Evolutionary conservation across 2,329 filamentous ascomycete species (phyloP), one percentile per base, ranked within the genome.

Genomic region (Hypomyces perniciosus): DNA sequence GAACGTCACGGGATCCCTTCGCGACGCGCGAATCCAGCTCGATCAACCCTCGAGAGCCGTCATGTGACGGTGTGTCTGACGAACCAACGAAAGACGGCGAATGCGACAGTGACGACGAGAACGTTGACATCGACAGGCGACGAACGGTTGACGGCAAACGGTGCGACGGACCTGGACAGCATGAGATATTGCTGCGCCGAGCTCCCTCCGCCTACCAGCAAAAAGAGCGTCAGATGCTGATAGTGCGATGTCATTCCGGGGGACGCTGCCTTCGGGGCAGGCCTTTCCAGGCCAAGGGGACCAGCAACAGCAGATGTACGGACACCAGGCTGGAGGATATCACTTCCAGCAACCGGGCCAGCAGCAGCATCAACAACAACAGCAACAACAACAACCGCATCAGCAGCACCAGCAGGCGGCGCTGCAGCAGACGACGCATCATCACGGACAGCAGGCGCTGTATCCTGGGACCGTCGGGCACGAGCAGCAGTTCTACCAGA

Each of bases 241-340:
- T 45, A 44, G 49, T 33, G 52, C 48, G 45, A 54, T 69, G 62
- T 64, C 62, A 56, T 68, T 63, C 61, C 64, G 65, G 57, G 66
- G 65, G 62, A 65, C 63, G 56, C 63, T 70, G 65, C 69, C 70
- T 61, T 62, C 68, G 55, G 68, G 68, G 59, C 68, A 68, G 63
- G 62, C 62, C 56, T 72, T 63, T 60, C 61, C 65, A 55, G 67
- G 63, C 62, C 69, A 72, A 58, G 64, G 60, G 55, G 61, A 62
- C 30, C 54, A 51, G 44, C 58, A 62, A 13, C 59, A 60, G 33
- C 57, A 56, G 20, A 56, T 57, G 43, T 61, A 59, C 38, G 58
- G 58, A 13, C 59, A 62, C 42, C 62, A 55, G 35, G 61, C 62
- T n/a, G 57, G 56, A 20, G 59, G 58, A 27, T 62, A 61, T 8